Evolutionary conservation across 305 asterid species (phyloP).

Genomic region (Fraxinus xanthoxyloides): DNA sequence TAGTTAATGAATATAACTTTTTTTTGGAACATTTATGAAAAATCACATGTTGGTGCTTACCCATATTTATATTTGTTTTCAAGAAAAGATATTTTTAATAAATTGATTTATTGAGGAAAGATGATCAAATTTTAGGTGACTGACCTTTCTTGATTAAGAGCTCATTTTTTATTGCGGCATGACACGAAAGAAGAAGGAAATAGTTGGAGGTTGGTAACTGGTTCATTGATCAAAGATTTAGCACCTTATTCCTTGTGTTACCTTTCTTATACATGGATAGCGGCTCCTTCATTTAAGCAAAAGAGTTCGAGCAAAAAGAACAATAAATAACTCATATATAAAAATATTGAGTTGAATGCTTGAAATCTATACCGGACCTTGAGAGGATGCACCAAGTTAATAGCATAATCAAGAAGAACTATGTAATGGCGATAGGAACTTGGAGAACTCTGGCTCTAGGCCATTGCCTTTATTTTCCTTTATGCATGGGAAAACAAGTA

Average conservation of each 20-base stretch:
- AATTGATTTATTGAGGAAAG: background rate
- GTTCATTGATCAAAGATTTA: conserved; percentile 1
- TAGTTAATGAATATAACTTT: background rate
- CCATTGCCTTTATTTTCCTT: background rate
- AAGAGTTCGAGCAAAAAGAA: background rate
- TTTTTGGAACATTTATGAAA: background rate
- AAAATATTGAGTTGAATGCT: background rate
- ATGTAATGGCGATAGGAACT: background rate
- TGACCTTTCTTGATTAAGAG: conserved; percentile 2
- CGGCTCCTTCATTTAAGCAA: background rate
- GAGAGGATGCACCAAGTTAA: background rate
- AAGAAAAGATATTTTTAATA: background rate
- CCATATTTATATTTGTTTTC: background rate
- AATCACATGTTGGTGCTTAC: background rate
- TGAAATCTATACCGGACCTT: background rate
- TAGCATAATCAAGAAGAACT: background rate
- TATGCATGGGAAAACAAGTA: background rate
- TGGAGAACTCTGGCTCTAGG: background rate
- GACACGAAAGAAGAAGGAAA: conserved; percentile 1
- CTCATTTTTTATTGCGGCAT: background rate
- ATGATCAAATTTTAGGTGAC: background rate
- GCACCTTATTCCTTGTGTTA: background rate
- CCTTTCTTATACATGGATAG: background rate
- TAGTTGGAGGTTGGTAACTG: conserved; percentile 1
- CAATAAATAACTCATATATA: background rate